Evolutionary conservation across 768 basidiomycete species (phyloP).

Genomic region (Tylopilus subfusipes): DNA sequence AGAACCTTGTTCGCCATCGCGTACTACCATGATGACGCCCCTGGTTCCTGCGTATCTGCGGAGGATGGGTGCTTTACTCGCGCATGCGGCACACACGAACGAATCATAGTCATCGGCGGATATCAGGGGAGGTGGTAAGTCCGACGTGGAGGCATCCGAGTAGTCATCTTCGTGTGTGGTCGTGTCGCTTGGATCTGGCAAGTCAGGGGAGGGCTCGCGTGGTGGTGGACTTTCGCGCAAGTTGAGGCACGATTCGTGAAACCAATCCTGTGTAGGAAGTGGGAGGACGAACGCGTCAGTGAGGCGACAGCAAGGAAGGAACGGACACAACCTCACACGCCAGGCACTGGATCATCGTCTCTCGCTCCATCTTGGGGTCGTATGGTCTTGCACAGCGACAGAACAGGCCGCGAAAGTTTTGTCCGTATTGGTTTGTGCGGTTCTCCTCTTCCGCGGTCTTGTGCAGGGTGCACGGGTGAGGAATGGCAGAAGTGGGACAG

Average conservation of each 20-base stretch:
- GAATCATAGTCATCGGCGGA: conserved; percentile 68
- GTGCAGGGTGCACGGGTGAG: conserved; percentile 65
- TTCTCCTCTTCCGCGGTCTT: conserved; percentile 52
- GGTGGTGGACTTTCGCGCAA: conserved; percentile 62
- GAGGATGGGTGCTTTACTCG: conserved; percentile 49
- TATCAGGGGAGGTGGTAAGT: conserved; percentile 65
- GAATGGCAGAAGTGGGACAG: conserved; percentile 66
- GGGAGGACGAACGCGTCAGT: conserved; percentile 2
- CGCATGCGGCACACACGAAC: conserved; percentile 71
- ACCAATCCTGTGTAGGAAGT: conserved; percentile 72
- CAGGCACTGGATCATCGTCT: conserved; percentile 89
- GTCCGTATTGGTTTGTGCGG: conserved; percentile 58
- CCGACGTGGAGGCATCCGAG: conserved; percentile 63
- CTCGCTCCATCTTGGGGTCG: conserved; percentile 66
- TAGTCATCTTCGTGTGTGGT: conserved; percentile 41
- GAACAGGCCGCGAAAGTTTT: conserved; percentile 69
- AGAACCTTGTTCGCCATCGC: conserved; percentile 39
- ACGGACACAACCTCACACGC: conserved; percentile 62
- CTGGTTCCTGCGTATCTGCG: conserved; percentile 63
- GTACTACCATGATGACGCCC: conserved; percentile 65
- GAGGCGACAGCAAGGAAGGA: not conserved
- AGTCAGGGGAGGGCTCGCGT: conserved; percentile 38
- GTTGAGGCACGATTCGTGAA: conserved; percentile 85
- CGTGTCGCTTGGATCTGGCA: not conserved
- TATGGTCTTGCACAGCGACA: conserved; percentile 74